Conservation (phyloP, 345 rosid genomes). For the Murraya paniculata region DNA sequence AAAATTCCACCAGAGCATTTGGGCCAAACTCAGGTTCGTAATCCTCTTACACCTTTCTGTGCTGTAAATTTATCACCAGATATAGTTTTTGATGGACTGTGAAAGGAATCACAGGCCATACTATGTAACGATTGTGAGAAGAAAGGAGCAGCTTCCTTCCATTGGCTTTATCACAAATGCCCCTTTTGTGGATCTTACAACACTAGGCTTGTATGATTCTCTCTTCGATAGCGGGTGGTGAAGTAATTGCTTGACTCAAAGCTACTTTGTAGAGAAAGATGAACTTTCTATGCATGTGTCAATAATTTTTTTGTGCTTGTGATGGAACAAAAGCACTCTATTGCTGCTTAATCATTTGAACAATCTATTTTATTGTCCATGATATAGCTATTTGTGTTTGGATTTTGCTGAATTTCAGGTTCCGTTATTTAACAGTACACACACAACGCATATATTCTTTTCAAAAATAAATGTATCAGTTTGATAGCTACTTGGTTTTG, state of each 20-base stretch:
- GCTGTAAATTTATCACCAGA: neutral
- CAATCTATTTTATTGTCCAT: neutral
- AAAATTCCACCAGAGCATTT: slow-evolving; percentile 64
- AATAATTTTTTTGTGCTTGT: neutral
- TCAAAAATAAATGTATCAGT: too few species aligned
- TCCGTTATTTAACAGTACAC: neutral
- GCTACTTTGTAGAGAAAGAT: neutral
- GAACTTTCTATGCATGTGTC: neutral
- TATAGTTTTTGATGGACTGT: neutral
- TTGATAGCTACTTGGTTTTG: too few species aligned
- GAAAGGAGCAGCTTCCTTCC: slow-evolving; percentile 58
- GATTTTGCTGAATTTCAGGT: neutral
- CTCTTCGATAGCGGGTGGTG: neutral
- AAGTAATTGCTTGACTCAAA: slow-evolving; percentile 11
- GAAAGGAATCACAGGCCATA: slow-evolving; percentile 38
- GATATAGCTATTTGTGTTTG: too few species aligned
- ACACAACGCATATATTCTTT: too few species aligned
- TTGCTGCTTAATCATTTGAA: slow-evolving; percentile 1
- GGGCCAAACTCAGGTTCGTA: slow-evolving; percentile 63
- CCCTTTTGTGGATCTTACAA: slow-evolving; percentile 58
- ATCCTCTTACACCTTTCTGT: neutral
- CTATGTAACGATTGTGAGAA: slow-evolving; percentile 74
- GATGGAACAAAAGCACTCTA: neutral
- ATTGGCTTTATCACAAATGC: slow-evolving; percentile 71
- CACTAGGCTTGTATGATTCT: slow-evolving; percentile 49